Base-by-base conservation (phyloP, 345 rosid species). In the Dimocarpus longan region DNA sequence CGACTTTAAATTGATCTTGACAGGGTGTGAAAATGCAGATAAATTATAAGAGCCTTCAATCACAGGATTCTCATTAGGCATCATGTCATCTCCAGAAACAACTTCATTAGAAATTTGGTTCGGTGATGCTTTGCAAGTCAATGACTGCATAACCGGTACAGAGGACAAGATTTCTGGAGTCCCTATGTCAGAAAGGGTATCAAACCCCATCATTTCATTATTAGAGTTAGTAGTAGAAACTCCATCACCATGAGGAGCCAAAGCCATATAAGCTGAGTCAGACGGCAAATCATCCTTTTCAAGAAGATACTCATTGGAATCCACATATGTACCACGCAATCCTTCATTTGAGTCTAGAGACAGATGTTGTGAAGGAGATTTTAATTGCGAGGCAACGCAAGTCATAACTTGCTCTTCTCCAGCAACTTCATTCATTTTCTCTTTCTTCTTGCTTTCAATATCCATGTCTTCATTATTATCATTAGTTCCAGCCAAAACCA, bases 181-280 rank as follows among this genome's bases (percentile, higher is more conserved):
- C 79, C 69, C 82, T 65, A 66, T 82, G 79, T 87, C 79, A 82
- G 82, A 80, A 57, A 77, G 48, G 66, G 83, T 50, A 87, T 81
- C 87, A 76, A 84, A 80, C 78, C 60, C 78, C 81, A 81, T 62
- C 67, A 69, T 79, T 81, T 81, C 91, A 80, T 79, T 82, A 80
- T 66, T 75, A 52, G 83, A 79, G 83, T 76, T 81, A 71, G 88
- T 75, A 77, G 66, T 74, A 44, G 87, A 76, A 82, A 74, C 82
- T 82, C 77, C 85, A 74, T 75, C 77, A 16, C 65, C 86, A 73
- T 70, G 81, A 68, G 43, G 82, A 76, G 65, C 75, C 24, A 86
- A 73, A 78, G 81, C 81, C 66, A 60, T 75, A 79, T 64, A 60
- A 13, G 79, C 82, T 37, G 85, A 78, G 26, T 74, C 77, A 39